Evolutionary conservation across 306 rosid species (phyloP), one percentile per base, ranked within the genome.

Genomic region (Argentina anserina): DNA sequence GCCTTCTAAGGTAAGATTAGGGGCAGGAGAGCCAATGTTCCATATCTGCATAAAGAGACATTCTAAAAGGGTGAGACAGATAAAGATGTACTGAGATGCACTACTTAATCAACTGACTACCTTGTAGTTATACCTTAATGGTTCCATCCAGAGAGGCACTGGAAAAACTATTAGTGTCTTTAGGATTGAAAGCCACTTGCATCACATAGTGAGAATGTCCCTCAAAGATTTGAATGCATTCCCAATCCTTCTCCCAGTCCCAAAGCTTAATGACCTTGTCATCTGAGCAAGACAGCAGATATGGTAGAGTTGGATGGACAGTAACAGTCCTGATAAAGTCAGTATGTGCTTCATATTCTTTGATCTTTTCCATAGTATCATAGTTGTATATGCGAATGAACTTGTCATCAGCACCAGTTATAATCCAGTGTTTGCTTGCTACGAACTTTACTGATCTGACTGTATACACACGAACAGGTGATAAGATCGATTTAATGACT

Each of bases 381-480:
- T 75, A 83, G 56, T 78, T 70, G 77, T 84, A 88, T 45, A 86
- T 80, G 0, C 84, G 86, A 37, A 90, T 84, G 43, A 69, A 81
- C 15, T 77, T 79, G 78, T 90, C 96, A 17, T 88, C 91, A 0
- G 80, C 41, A 1, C 82, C 87, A 2, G 87, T 78, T 1, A 88
- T 78, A 41, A 86, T 25, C 96, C 90, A 88, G 42, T 80, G 77
- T 73, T 90, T 45, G 0, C 86, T 68, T 61, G 80, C 79, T 20
- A 90, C 73, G 72, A 90, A 90, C 77, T 83, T 88, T 11, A 86
- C 88, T 42, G 96, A 84, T 83, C 96, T 90, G 5, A 90, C 91
- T 90, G 80, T 78, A 90, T 65, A 1, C 76, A 62, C 42, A 14
- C 1, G 31, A 25, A 47, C 28, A 71, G 31, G 62, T n/a, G 28